Evolutionary conservation across 805 yeast genomes (phyloP), one percentile per base, ranked within the genome.

Genomic region (Metahyphopichia silvanorum): DNA sequence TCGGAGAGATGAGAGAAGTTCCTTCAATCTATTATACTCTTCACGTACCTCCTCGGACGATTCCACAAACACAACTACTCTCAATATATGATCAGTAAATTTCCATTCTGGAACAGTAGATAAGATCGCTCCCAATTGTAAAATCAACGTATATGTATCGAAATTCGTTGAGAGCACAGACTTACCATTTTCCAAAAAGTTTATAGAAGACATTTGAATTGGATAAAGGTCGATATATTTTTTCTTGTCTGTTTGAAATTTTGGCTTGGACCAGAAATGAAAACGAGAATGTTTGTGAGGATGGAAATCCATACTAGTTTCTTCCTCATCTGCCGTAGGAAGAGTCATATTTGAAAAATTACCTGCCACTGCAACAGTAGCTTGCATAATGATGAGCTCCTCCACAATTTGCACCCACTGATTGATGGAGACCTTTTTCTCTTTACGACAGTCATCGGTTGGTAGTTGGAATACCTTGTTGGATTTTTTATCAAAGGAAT

Each of bases 101-200:
- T 85, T 79, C 99, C 99, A 93, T 27, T 82, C 84, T 1, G 95
- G 94, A 3, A 93, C 98, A 0, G 98, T 89, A 8, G 85, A 78
- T 37, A 93, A 63, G 44, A 93, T 91, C 2, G 96, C 95, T 3
- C 98, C 98, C 35, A 93, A 66, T 51, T 93, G 99, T 37, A 94
- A 63, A 42, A 93, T 93, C 49, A 93, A 70, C 0, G 98, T 91
- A 51, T 89, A 93, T 0, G 99, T 93, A 56, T 93, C 99, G 53
- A 93, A 88, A 51, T 93, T 93, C 3, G 95, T 88, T 0, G 96
- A 84, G 38, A 82, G 52, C 1, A 84, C 79, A 12, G 82, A 76
- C 34, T 75, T 75, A 4, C 89, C 89, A 32, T 76, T 71, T 16
- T 73, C 74, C 35, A 81, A 77, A 28, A 77, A 69, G 32, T 86